Percentiles rank a stretch among this genome's conserved stretches.
phyloP scores from a whole-genome alignment of 1,139 yeast genomes.

The Candida frijolesensis region DNA sequence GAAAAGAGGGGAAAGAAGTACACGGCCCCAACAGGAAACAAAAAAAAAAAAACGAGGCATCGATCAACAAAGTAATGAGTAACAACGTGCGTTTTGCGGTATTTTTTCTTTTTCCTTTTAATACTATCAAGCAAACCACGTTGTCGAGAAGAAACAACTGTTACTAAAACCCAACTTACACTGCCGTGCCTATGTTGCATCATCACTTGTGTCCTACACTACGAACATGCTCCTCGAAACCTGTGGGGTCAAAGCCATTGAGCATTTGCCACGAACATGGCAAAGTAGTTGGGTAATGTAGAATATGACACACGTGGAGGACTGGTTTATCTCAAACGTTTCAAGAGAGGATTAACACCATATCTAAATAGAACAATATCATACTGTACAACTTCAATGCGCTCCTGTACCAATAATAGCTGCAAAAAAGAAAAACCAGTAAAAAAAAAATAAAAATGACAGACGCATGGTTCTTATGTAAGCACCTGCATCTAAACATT shows the following conservation, averaged over 20 bases:
- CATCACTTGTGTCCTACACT: no score
- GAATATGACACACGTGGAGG: not conserved
- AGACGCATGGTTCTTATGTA: conserved; percentile 1
- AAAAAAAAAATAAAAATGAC: not conserved
- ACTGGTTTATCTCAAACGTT: no score
- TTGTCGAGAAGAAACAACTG: not conserved
- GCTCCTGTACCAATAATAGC: not conserved
- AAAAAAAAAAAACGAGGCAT: not conserved
- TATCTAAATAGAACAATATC: no score
- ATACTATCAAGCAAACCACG: not conserved
- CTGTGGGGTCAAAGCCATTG: no score
- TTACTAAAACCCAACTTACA: no score
- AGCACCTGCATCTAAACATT: conserved; percentile 1
- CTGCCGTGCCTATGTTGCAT: no score
- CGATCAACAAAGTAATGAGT: no score
- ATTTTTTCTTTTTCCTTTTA: not conserved
- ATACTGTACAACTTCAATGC: no score
- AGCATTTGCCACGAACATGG: no score
- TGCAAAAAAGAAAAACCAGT: not conserved
- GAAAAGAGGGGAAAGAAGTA: not conserved
- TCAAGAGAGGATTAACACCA: no score
- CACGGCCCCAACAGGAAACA: not conserved
- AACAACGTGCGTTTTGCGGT: not conserved
- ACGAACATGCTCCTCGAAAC: no score
- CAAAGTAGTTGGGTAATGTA: no score